Conservation (phyloP, 2,329 filamentous ascomycete genomes). For the Dothideomycetes sp. region DNA sequence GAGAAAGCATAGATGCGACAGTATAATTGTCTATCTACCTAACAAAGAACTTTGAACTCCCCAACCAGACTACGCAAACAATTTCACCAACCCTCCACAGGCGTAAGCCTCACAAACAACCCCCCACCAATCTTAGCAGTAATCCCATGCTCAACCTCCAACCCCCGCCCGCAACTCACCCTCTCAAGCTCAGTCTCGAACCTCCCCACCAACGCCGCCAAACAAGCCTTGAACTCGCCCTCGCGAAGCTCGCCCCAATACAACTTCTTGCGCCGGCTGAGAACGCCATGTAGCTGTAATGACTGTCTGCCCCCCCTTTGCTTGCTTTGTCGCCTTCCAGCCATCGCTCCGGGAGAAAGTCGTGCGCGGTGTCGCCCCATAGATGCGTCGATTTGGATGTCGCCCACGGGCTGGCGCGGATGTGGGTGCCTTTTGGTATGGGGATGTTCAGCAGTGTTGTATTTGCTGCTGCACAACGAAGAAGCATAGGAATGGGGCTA, state of each 20-base stretch:
- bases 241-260: constrained; percentile 20
- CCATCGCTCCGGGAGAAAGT: constrained; percentile 35
- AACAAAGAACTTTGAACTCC: too few relatives aligned
- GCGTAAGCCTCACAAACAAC: too few relatives aligned
- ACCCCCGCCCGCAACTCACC: too few relatives aligned
- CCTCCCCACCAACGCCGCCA: too few relatives aligned
- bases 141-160: too few relatives aligned
- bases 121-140: too few relatives aligned
- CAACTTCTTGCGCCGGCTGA: constrained; percentile 26
- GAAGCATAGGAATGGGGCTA: constrained; percentile 12
- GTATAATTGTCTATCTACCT: too few relatives aligned
- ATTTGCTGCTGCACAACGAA: constrained; percentile 11
- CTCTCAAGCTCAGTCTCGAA: too few relatives aligned
- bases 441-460: constrained; percentile 17
- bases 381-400: constrained; percentile 30
- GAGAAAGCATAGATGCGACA: too few relatives aligned
- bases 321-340: constrained; percentile 30
- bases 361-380: constrained; percentile 31
- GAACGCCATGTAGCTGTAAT: constrained; percentile 32
- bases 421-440: constrained; percentile 28
- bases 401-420: constrained; percentile 29
- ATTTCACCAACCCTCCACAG: too few relatives aligned
- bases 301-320: constrained; percentile 25
- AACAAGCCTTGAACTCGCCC: too few relatives aligned
- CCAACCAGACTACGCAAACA: too few relatives aligned